These are phyloP conservation scores for Russula ochroleuca DNA, from an alignment of 768 basidiomycete species.

Conservation along the genomic window DNA sequence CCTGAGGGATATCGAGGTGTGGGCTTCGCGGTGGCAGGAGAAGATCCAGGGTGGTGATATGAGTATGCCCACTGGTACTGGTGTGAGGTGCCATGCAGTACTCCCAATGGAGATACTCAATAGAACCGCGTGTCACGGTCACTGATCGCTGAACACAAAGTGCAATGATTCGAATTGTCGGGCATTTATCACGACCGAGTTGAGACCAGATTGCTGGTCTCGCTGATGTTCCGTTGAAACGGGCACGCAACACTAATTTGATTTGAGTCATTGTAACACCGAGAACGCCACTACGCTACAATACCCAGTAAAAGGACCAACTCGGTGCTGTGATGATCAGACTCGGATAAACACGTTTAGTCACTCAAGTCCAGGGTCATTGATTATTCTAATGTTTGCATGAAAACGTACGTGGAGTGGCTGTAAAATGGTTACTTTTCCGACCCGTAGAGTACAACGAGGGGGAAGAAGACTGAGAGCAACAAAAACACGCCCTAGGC, in stretches of 20 bases:
- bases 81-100: neutral
- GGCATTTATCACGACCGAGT: too few relatives aligned
- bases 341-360: neutral
- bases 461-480: too few relatives aligned
- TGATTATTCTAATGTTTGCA: too few relatives aligned
- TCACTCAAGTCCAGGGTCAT: neutral
- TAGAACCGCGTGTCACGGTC: neutral
- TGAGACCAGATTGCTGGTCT: neutral
- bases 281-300: neutral
- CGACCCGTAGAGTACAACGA: too few relatives aligned
- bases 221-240: neutral
- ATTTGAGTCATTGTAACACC: neutral
- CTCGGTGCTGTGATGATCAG: neutral
- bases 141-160: neutral
- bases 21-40: neutral
- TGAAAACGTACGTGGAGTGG: too few relatives aligned
- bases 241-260: neutral
- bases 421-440: too few relatives aligned
- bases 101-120: neutral
- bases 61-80: neutral
- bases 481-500: too few relatives aligned
- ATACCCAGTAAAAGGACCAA: neutral
- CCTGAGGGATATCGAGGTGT: slow-evolving; percentile 20
- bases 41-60: neutral
- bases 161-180: neutral